A percentile compares a stretch with the other conserved stretches of the same genome.
These are phyloP conservation scores for Colletotrichum sojae DNA, from an alignment of 2,329 filamentous ascomycete species.

Conservation along the genomic window DNA sequence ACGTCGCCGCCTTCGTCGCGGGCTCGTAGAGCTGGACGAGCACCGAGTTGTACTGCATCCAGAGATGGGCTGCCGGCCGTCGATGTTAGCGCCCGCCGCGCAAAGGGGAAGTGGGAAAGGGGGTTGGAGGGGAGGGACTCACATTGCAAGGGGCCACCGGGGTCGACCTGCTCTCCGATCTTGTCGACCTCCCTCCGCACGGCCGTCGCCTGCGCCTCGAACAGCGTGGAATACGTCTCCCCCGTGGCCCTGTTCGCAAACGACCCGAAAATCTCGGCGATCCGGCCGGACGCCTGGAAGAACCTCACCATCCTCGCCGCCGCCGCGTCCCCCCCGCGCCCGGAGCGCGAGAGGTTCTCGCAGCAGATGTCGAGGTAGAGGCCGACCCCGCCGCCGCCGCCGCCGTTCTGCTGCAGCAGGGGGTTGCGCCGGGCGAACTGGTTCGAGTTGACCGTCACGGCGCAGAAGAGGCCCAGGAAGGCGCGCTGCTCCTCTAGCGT, in stretches of 20 bases:
- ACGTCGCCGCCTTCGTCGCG: conserved; percentile 49
- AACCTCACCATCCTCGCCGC: conserved; percentile 53
- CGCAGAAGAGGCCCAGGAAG: conserved; percentile 51
- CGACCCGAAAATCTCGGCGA: conserved; percentile 51
- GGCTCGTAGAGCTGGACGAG: conserved; percentile 57
- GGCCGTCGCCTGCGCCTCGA: conserved; percentile 50
- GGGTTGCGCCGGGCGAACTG: conserved; percentile 53
- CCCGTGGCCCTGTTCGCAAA: conserved; percentile 47
- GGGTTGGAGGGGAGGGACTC: conserved; percentile 28
- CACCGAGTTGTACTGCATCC: conserved; percentile 52
- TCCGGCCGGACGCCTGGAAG: conserved; percentile 52
- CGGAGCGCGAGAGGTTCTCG: conserved; percentile 47
- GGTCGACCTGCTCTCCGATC: conserved; percentile 49
- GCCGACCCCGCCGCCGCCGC: not conserved
- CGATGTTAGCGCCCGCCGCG: not conserved
- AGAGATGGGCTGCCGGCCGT: conserved; percentile 18
- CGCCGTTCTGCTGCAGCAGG: conserved; percentile 45
- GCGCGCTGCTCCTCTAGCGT: conserved; percentile 55
- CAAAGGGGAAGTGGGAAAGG: conserved; percentile 13
- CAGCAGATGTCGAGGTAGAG: conserved; percentile 52
- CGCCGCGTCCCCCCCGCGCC: conserved; percentile 46
- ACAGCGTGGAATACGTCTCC: conserved; percentile 49
- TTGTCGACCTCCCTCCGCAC: conserved; percentile 52
- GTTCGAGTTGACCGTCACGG: conserved; percentile 48
- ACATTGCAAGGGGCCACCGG: conserved; percentile 42